Evolutionary conservation across 2,329 filamentous ascomycete species (phyloP), one percentile per base, ranked within the genome.

Genomic region (Chaetomiaceae sp.): DNA sequence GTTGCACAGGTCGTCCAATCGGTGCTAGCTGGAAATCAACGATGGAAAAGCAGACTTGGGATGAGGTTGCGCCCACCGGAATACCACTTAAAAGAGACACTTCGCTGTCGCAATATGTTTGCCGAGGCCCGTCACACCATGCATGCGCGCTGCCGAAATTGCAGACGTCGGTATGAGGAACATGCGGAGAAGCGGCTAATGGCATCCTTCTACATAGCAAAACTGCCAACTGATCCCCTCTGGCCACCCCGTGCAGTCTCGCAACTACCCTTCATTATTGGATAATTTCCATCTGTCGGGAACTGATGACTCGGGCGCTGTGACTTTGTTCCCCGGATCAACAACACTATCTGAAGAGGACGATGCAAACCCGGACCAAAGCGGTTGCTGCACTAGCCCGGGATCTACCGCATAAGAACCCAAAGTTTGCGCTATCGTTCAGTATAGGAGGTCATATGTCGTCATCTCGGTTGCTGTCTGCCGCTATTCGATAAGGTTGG

Each of bases 91-190:
- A 41, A 13, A 40, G 42, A 7, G 29, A 33, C 30, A 43, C 34
- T 20, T 55, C 34, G 34, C 33, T 7, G 40, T 36, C 25, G 42
- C 41, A 51, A 16, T 47, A 30, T 49, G 51, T 45, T 44, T 48
- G 40, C 51, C 41, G 45, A 47, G 46, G 34, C 40, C 21, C 16
- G n/a, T 48, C 38, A 42, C 32, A 41, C 40, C 21, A 51, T 52
- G 54, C 49, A 55, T 48, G 54, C 45, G 41, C 18, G 30, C 33
- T 56, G 53, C 56, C 56, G 56, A 56, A 41, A 54, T 56, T 55
- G 50, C 48, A 54, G 49, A 38, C 49, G 46, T 23, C 45, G 38
- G 40, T 38, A 46, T 16, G 27, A 43, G 44, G 48, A 45, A 42
- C 20, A 42, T 47, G 34, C 52, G 32, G 27, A 33, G 41, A 53